Base-by-base conservation (phyloP, 2,329 filamentous ascomycete species). In the Botrytis squamosa region DNA sequence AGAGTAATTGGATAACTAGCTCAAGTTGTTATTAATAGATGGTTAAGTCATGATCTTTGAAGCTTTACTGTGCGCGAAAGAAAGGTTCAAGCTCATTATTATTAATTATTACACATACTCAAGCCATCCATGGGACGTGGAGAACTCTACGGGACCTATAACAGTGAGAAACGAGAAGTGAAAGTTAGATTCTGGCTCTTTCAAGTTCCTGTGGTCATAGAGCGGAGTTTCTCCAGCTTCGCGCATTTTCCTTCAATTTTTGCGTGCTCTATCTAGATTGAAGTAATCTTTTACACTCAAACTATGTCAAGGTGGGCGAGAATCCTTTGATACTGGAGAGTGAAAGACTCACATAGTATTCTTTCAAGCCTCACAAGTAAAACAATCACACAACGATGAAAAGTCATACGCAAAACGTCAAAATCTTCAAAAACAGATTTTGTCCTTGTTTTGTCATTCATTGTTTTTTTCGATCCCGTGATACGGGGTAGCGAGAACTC, bases 401-500 rank as follows among this genome's bases (percentile, higher is more conserved):
- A 33, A 4, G 8, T 18, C 8, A 40, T 33, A 46, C 10, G 22
- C 18, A 2, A 0, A 44, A 46, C 9, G 0, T 6, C 9, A 33
- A 46, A 25, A 36, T 46, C 29, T 16, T 29, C 5, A 12, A 29
- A 29, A 46, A 65, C 3, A 16, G n/a, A 18, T 46, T 29, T 46
- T 46, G 42, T 65, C 42, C 20, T 36, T 0, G 14, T 46, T 46
- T 46, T 46, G 63, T 25, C 42, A 14, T 36, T 33, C 63, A 33
- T 46, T 46, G 63, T 65, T 65, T 65, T 65, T 65, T 29, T 29
- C 29, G 25, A 64, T 42, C 62, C 38, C 25, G 16, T n/a, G 40
- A 46, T 46, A 65, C 29, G 63, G 63, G 63, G 44, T 65, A 65
- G 63, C 63, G 63, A 65, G 63, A 57, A 5, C 18, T 46, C n/a